Conservation (phyloP, 1,284 basidiomycete species). For the Heimioporus retisporus region DNA sequence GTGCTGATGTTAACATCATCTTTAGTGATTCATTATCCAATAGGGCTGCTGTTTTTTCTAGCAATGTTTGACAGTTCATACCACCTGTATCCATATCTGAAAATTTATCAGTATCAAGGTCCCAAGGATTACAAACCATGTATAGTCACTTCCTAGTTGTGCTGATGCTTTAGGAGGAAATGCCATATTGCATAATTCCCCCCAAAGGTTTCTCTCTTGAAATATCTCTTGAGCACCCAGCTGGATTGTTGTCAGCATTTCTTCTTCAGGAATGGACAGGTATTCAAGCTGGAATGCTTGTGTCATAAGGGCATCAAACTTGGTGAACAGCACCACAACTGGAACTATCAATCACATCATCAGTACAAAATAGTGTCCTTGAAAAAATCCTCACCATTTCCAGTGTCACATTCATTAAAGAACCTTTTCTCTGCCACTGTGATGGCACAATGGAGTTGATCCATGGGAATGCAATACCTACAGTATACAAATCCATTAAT, state of each 20-base stretch:
- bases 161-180: not conserved
- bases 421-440: slow-evolving; percentile 3
- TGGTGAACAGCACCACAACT: slow-evolving; percentile 2
- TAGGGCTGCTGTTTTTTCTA: too few relatives aligned
- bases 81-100: too few relatives aligned
- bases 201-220: too few relatives aligned
- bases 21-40: not conserved
- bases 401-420: slow-evolving; percentile 7
- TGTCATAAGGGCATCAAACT: too few relatives aligned
- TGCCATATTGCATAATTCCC: not conserved
- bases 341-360: not conserved
- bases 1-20: not conserved
- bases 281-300: too few relatives aligned
- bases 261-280: too few relatives aligned
- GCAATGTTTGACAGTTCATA: not conserved
- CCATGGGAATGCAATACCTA: slow-evolving; percentile 14
- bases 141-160: too few relatives aligned
- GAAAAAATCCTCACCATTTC: not conserved
- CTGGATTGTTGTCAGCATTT: too few relatives aligned
- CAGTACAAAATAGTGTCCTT: too few relatives aligned
- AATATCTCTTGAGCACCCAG: too few relatives aligned
- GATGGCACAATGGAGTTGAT: not conserved
- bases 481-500: too few relatives aligned
- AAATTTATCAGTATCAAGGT: not conserved
- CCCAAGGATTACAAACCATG: too few relatives aligned